A percentile compares a stretch with the other conserved stretches of the same genome.
These are phyloP conservation scores for Saccharomycopsis malanga DNA, from an alignment of 805 yeast species.

Conservation along the genomic window DNA sequence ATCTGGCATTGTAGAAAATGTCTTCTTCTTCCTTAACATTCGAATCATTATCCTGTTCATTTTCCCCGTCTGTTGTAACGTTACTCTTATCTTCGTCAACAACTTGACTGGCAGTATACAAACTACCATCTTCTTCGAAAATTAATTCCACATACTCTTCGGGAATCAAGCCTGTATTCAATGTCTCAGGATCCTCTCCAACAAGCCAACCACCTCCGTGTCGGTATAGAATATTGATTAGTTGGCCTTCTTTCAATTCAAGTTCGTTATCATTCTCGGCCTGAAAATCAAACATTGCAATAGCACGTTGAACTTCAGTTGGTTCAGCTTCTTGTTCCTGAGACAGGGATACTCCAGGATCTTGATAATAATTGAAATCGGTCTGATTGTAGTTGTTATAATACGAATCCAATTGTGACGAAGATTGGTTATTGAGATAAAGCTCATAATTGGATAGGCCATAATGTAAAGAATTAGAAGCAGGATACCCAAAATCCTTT, in stretches of 20 bases:
- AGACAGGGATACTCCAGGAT: no score
- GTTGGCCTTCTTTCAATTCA: slow-evolving; percentile 68
- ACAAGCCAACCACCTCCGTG: slow-evolving; percentile 99
- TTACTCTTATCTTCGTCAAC: slow-evolving; percentile 18
- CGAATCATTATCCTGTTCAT: slow-evolving; percentile 13
- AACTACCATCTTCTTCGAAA: slow-evolving; percentile 27
- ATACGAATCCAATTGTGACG: slow-evolving; percentile 14
- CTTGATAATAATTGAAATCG: slow-evolving; percentile 8
- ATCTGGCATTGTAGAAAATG: slow-evolving; percentile 13
- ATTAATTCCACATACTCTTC: slow-evolving; percentile 76
- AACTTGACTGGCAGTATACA: slow-evolving; percentile 9
- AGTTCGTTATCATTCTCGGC: slow-evolving; percentile 96
- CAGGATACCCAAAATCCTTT: slow-evolving; percentile 78
- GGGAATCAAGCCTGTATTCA: slow-evolving; percentile 88
- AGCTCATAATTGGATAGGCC: slow-evolving; percentile 39
- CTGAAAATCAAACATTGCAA: slow-evolving; percentile 80
- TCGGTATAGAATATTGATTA: slow-evolving; percentile 76
- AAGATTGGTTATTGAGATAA: slow-evolving; percentile 19
- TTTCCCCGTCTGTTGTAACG: slow-evolving; percentile 24
- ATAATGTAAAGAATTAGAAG: slow-evolving; percentile 60
- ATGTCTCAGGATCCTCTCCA: slow-evolving; percentile 65
- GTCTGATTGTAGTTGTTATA: slow-evolving; percentile 5
- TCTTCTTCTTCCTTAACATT: slow-evolving; percentile 5
- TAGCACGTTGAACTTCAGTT: slow-evolving; percentile 42
- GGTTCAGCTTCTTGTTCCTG: slow-evolving; percentile 11